These are phyloP conservation scores for Aegilops umbellulata DNA, from an alignment of 176 grass and related monocot species.

Conservation along the genomic window DNA sequence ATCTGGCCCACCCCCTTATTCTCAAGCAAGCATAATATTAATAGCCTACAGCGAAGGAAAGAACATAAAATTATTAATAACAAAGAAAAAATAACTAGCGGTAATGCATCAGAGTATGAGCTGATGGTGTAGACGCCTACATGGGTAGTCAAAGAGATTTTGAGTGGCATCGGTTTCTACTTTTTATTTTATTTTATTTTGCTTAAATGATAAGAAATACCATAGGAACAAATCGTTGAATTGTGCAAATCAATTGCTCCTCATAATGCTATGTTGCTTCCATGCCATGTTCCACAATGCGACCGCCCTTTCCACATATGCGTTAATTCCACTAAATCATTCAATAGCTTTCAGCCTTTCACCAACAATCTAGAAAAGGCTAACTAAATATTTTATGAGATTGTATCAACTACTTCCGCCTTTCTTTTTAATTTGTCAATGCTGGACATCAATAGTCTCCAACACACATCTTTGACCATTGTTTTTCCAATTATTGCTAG, in stretches of 20 bases:
- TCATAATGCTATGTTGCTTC: neutral
- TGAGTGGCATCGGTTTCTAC: neutral
- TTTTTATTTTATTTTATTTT: too few relatives aligned
- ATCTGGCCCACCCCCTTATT: conserved; percentile 68
- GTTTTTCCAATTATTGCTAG: neutral
- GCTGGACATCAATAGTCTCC: neutral
- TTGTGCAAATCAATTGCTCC: neutral
- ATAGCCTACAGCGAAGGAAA: conserved; percentile 51
- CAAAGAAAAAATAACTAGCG: conserved; percentile 3
- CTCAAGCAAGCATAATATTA: conserved; percentile 74
- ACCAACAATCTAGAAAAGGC: neutral
- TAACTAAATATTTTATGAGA: neutral
- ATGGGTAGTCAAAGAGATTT: neutral
- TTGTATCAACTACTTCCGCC: neutral
- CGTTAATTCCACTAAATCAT: neutral
- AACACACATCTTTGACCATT: neutral
- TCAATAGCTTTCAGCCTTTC: neutral
- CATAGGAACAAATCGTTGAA: neutral
- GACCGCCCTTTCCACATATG: neutral
- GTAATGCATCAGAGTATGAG: neutral
- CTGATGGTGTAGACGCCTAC: neutral
- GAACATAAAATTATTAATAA: conserved; percentile 20
- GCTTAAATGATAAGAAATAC: too few relatives aligned
- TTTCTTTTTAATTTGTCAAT: neutral
- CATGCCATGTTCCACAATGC: neutral